Evolutionary conservation across 148 eudicot species (phyloP).

Genomic region (Cornus suecica): DNA sequence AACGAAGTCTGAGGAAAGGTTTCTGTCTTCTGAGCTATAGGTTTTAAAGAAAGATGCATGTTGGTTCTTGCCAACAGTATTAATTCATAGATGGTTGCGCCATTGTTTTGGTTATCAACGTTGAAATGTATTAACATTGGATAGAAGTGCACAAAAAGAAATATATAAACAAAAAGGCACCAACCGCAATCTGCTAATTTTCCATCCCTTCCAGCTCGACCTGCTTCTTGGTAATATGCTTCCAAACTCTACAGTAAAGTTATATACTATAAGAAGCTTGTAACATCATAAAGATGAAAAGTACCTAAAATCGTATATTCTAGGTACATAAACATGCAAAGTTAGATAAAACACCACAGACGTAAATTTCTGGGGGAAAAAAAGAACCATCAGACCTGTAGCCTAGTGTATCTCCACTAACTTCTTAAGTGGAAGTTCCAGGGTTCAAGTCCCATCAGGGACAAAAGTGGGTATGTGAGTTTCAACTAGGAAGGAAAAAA

Average conservation of each 20-base stretch:
- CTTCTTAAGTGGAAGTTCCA: too few relatives aligned
- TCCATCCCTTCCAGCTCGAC: conserved; percentile 94
- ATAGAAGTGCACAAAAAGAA: neutral
- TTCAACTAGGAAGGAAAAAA: neutral
- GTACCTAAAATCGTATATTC: neutral
- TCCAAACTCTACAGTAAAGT: conserved; percentile 58
- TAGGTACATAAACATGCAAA: neutral
- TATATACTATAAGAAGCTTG: conserved; percentile 2
- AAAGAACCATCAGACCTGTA: too few relatives aligned
- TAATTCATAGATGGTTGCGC: neutral
- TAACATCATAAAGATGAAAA: neutral
- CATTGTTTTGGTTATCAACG: neutral
- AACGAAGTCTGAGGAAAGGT: neutral
- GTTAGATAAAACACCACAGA: neutral
- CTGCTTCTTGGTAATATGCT: conserved; percentile 98
- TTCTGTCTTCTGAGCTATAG: neutral
- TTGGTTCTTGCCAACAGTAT: conserved; percentile 5
- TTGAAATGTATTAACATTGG: conserved; percentile 1
- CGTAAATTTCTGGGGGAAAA: too few relatives aligned
- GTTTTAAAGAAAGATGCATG: neutral
- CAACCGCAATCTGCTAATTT: conserved; percentile 70
- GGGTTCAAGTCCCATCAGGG: too few relatives aligned
- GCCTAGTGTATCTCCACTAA: too few relatives aligned
- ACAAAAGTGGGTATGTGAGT: too few relatives aligned
- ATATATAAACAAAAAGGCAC: neutral